Evolutionary conservation across 176 grass and related monocot genomes (phyloP).

Genomic region (Panicum miliaceum): DNA sequence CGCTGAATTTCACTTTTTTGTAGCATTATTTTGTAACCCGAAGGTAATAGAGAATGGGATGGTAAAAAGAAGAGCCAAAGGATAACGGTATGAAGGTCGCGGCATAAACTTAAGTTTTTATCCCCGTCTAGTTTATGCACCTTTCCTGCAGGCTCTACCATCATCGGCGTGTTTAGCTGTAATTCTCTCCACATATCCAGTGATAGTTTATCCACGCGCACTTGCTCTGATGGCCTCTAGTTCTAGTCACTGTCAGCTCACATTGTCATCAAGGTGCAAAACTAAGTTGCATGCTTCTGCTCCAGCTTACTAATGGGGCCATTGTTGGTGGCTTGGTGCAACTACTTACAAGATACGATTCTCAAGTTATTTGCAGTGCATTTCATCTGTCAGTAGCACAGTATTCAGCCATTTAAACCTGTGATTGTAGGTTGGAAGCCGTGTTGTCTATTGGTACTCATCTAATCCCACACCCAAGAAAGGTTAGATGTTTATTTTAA

Average conservation of each 20-base stretch:
- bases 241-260: background rate
- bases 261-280: constrained; percentile 9
- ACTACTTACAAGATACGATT: background rate
- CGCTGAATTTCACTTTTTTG: background rate
- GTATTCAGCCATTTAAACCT: background rate
- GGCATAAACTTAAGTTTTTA: background rate
- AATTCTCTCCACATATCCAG: background rate
- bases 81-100: background rate
- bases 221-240: background rate
- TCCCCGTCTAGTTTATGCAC: background rate
- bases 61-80: background rate
- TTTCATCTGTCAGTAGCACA: background rate
- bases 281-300: constrained; percentile 2
- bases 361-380: background rate
- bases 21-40: background rate
- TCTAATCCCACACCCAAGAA: constrained; percentile 77
- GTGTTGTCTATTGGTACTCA: constrained; percentile 66
- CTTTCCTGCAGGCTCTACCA: background rate
- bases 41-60: background rate
- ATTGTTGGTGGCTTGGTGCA: background rate
- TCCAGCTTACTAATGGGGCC: background rate
- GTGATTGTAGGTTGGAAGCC: constrained; percentile 59
- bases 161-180: background rate
- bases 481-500: constrained; percentile 46
- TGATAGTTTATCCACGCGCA: background rate